Conservation (phyloP, 768 basidiomycete genomes). For the Lactarius evosmus region DNA sequence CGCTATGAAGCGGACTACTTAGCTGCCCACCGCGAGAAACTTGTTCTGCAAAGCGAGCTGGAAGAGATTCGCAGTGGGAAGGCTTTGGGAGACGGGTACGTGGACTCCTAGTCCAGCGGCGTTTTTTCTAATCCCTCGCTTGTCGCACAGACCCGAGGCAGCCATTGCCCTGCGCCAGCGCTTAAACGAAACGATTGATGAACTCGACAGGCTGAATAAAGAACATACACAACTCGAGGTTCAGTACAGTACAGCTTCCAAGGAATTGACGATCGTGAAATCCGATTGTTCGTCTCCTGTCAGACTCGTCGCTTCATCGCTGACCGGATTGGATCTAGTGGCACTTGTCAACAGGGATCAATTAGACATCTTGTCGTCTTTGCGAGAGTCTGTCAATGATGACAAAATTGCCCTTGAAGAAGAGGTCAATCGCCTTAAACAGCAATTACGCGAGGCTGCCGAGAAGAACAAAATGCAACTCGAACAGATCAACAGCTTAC, state of each 20-base stretch:
- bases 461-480: conserved; percentile 91
- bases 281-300: conserved; percentile 64
- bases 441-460: conserved; percentile 63
- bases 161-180: conserved; percentile 85
- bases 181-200: conserved; percentile 82
- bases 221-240: conserved; percentile 71
- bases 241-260: conserved; percentile 54
- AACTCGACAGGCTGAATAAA: conserved; percentile 67
- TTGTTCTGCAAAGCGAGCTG: conserved; percentile 73
- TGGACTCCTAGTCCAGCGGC: conserved; percentile 1
- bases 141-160: conserved; percentile 63
- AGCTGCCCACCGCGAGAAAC: conserved; percentile 75
- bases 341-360: conserved; percentile 92
- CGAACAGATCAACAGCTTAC: conserved; percentile 79
- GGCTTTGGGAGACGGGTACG: conserved; percentile 76
- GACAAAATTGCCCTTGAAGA: conserved; percentile 76
- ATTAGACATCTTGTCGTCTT: conserved; percentile 77
- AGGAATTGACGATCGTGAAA: conserved; percentile 77
- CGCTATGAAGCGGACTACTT: conserved; percentile 89
- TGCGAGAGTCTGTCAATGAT: conserved; percentile 85
- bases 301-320: conserved; percentile 7
- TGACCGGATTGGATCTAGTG: conserved; percentile 47
- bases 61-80: conserved; percentile 91
- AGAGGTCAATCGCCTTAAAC: conserved; percentile 61
- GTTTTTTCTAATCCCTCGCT: background rate